phyloP scores from a whole-genome alignment of 2,329 filamentous ascomycete species.

The Shiraia sp. region DNA sequence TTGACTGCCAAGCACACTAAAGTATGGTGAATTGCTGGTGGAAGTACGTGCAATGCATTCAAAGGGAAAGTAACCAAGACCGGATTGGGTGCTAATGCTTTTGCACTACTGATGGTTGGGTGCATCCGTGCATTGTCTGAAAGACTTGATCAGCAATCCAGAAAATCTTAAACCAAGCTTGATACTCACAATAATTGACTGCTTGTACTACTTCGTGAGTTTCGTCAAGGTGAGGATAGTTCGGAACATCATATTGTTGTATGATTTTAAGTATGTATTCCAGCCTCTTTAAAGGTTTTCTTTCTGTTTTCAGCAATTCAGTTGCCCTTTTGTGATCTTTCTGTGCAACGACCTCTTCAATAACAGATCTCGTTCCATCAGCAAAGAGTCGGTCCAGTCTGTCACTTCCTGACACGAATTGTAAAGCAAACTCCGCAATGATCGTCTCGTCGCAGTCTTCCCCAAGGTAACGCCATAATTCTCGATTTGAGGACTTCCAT shows the following conservation, averaged over 20 bases:
- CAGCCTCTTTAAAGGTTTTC: constrained; percentile 20
- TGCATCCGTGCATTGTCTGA: constrained; percentile 32
- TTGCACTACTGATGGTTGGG: constrained; percentile 16
- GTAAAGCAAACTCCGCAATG: constrained; percentile 1
- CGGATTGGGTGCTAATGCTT: constrained; percentile 30
- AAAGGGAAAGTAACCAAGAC: constrained; percentile 32
- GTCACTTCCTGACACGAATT: not conserved
- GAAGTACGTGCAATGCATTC: constrained; percentile 28
- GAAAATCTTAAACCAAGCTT: not conserved
- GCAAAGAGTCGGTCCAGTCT: constrained; percentile 12
- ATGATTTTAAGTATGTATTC: constrained; percentile 19
- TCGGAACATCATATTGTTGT: constrained; percentile 22
- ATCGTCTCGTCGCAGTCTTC: constrained; percentile 5
- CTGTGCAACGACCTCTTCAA: constrained; percentile 19
- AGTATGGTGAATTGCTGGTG: constrained; percentile 33
- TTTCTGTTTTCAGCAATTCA: constrained; percentile 13
- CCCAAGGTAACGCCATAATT: constrained; percentile 7
- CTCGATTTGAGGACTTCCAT: not conserved
- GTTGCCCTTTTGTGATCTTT: constrained; percentile 15
- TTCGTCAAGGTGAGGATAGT: constrained; percentile 27
- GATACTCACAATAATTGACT: constrained; percentile 34
- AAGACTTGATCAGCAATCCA: constrained; percentile 2
- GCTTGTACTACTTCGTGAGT: constrained; percentile 36
- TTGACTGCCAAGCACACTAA: constrained; percentile 31
- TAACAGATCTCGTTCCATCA: constrained; percentile 11